Conservation (phyloP, 2,329 filamentous ascomycete species). For the Beauveria sp. region DNA sequence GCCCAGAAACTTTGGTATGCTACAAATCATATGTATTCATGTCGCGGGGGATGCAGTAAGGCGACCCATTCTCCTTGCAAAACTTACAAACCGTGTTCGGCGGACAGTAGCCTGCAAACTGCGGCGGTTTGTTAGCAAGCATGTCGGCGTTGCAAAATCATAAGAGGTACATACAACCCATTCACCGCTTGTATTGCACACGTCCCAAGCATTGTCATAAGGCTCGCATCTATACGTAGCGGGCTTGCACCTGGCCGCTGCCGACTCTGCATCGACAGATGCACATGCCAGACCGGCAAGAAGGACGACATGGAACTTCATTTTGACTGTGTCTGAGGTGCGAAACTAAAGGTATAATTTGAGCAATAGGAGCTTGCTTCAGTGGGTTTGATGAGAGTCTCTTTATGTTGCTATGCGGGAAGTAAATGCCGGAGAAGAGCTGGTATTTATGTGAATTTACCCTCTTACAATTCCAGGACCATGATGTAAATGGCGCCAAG, state of each 20-base stretch:
- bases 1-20: too few relatives aligned
- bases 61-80: not conserved
- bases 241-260: not conserved
- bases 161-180: not conserved
- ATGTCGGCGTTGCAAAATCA: not conserved
- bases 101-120: not conserved
- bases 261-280: not conserved
- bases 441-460: too few relatives aligned
- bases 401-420: too few relatives aligned
- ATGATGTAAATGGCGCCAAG: too few relatives aligned
- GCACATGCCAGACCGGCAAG: too few relatives aligned
- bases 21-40: too few relatives aligned
- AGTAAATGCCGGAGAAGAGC: too few relatives aligned
- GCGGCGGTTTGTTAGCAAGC: not conserved
- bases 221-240: not conserved
- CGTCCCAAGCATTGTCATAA: not conserved
- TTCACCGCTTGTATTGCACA: not conserved
- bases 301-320: not conserved
- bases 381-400: too few relatives aligned
- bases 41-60: not conserved
- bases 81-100: not conserved
- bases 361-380: too few relatives aligned
- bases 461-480: too few relatives aligned
- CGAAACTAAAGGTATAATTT: too few relatives aligned
- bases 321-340: not conserved